phyloP scores from a whole-genome alignment of 2,329 filamentous ascomycete genomes.

The Botryotinia globosa region DNA sequence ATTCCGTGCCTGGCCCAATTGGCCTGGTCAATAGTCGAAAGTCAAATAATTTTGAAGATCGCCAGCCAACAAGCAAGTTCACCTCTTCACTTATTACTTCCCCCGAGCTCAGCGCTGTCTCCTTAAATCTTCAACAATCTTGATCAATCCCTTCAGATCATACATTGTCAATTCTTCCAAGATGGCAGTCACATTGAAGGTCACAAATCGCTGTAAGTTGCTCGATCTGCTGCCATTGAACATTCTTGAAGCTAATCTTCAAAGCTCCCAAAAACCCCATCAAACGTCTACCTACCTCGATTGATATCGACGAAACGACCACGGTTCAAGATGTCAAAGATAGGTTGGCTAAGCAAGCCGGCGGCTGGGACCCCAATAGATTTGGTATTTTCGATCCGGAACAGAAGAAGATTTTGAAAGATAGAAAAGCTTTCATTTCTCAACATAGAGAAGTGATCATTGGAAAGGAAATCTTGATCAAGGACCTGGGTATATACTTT shows the following conservation, averaged over 20 bases:
- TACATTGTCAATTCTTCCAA: background rate
- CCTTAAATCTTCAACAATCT: background rate
- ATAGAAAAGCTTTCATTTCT: slow-evolving; percentile 54
- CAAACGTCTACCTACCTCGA: slow-evolving; percentile 52
- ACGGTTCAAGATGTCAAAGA: slow-evolving; percentile 61
- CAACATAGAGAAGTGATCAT: slow-evolving; percentile 49
- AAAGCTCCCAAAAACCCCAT: slow-evolving; percentile 37
- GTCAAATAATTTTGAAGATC: slow-evolving; percentile 15
- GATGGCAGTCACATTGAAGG: slow-evolving; percentile 21
- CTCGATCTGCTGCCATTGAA: background rate
- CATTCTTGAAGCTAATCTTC: background rate
- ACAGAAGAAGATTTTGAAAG: slow-evolving; percentile 61
- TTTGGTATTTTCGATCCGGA: slow-evolving; percentile 60
- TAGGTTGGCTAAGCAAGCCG: slow-evolving; percentile 50
- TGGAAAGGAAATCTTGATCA: slow-evolving; percentile 69
- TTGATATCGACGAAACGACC: slow-evolving; percentile 44
- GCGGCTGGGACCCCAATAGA: slow-evolving; percentile 57
- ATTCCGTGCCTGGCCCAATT: slow-evolving; percentile 4
- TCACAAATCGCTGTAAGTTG: slow-evolving; percentile 19
- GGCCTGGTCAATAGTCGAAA: background rate
- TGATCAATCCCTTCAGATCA: background rate
- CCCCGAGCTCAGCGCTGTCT: background rate
- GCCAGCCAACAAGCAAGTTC: background rate
- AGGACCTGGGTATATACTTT: slow-evolving; percentile 74
- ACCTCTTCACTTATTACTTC: background rate